Conservation (phyloP, 225 moss, liverwort and hornwort genomes). For the Polytrichum formosum region DNA sequence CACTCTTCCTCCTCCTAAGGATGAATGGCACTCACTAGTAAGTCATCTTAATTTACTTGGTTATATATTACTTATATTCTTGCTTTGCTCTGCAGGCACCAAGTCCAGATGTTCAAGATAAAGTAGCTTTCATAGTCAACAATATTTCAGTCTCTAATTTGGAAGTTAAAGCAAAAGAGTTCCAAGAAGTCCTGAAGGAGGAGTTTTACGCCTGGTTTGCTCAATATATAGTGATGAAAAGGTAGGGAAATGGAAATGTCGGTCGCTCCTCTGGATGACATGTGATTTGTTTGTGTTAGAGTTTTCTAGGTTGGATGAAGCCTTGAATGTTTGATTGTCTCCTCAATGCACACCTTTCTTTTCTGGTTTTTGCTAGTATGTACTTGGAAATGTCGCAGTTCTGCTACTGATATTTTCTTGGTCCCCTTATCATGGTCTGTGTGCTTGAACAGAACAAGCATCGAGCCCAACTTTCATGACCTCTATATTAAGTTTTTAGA, state of each 20-base stretch:
- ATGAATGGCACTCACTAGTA: no score
- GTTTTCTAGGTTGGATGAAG: no score
- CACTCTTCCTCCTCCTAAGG: no score
- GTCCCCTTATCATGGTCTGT: no score
- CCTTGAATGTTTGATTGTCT: no score
- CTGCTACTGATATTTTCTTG: no score
- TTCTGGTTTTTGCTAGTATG: slow-evolving; percentile 17
- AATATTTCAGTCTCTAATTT: slow-evolving; percentile 91
- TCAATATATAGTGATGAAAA: slow-evolving; percentile 99
- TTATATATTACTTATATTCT: no score
- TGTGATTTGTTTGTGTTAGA: no score
- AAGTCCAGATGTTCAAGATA: slow-evolving; percentile 74
- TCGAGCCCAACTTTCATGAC: slow-evolving; percentile 99
- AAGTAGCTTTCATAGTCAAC: slow-evolving; percentile 95
- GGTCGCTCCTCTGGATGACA: no score
- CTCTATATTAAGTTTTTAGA: slow-evolving; percentile 93
- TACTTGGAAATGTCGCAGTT: slow-evolving; percentile 2
- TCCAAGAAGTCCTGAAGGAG: slow-evolving; percentile 77
- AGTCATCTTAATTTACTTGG: background rate
- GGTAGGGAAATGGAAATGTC: slow-evolving; percentile 27
- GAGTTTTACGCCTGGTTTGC: slow-evolving; percentile 91
- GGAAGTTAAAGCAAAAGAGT: slow-evolving; percentile 96
- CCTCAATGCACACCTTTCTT: background rate
- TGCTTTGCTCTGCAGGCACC: slow-evolving; percentile 54
- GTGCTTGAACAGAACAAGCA: slow-evolving; percentile 71